Percentiles rank a stretch among this genome's conserved stretches.
Conservation (phyloP, 768 basidiomycete species). For the Strobilomyces echinocephalus region DNA sequence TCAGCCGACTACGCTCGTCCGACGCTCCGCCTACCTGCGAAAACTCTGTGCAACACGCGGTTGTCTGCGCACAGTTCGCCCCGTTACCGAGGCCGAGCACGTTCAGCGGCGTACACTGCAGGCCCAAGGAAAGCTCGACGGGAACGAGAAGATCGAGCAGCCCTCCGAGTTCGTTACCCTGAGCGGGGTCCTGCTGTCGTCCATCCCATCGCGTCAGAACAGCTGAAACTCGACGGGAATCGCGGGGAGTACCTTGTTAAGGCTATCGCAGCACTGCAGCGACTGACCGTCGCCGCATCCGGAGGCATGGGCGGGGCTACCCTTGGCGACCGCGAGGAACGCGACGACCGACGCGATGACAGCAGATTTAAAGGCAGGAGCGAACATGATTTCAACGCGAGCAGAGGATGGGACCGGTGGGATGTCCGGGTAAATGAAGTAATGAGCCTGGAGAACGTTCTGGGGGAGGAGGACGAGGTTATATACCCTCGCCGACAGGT, state of each 20-base stretch:
- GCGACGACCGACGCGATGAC: slow-evolving; percentile 8
- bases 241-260: background rate
- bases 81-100: slow-evolving; percentile 5
- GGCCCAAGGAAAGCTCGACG: too few relatives aligned
- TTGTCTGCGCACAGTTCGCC: background rate
- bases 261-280: slow-evolving; percentile 10
- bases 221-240: background rate
- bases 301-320: background rate
- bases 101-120: slow-evolving; percentile 2
- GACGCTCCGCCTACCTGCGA: background rate
- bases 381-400: slow-evolving; percentile 9
- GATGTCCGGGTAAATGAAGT: background rate
- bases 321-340: slow-evolving; percentile 2
- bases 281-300: slow-evolving; percentile 7
- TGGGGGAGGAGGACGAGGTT: background rate
- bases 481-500: slow-evolving; percentile 13
- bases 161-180: background rate
- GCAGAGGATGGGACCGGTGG: background rate
- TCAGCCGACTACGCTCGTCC: background rate
- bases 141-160: background rate
- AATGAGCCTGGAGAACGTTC: background rate
- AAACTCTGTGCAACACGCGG: slow-evolving; percentile 8
- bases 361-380: slow-evolving; percentile 8
- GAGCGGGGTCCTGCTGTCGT: background rate
- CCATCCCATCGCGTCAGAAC: background rate